phyloP scores from a whole-genome alignment of 192 early-diverging fungal species.

The Mortierella alpina region DNA sequence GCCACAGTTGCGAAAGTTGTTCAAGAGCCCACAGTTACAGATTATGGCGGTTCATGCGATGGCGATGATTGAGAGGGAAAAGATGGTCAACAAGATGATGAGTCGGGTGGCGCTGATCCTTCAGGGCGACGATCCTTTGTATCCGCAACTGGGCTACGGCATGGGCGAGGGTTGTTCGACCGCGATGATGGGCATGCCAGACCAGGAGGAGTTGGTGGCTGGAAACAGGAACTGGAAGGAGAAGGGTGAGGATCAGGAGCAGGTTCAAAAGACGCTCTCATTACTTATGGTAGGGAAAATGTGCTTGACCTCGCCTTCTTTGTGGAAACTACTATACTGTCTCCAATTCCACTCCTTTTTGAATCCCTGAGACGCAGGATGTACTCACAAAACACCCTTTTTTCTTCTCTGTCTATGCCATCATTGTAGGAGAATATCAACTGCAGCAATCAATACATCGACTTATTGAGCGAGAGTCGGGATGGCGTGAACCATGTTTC shows the following conservation, averaged over 20 bases:
- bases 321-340: no score
- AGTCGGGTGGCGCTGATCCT: constrained; percentile 63
- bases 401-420: neutral
- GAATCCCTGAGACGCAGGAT: no score
- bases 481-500: constrained; percentile 61
- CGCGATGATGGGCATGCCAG: constrained; percentile 39
- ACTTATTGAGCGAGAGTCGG: constrained; percentile 62
- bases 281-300: constrained; percentile 33
- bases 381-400: neutral
- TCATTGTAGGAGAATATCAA: constrained; percentile 67
- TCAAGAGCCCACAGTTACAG: constrained; percentile 65
- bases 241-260: constrained; percentile 36
- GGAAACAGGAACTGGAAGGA: constrained; percentile 47
- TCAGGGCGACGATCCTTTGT: constrained; percentile 71
- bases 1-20: constrained; percentile 61
- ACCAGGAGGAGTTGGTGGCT: constrained; percentile 26
- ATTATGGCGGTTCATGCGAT: constrained; percentile 65
- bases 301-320: constrained; percentile 5
- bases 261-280: constrained; percentile 42
- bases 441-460: constrained; percentile 68
- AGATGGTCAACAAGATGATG: constrained; percentile 68
- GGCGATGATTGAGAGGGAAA: constrained; percentile 74
- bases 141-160: constrained; percentile 66
- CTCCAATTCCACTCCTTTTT: neutral
- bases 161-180: constrained; percentile 46